Conservation (phyloP, 1,284 basidiomycete species). For the Cutaneotrichosporon sp. region DNA sequence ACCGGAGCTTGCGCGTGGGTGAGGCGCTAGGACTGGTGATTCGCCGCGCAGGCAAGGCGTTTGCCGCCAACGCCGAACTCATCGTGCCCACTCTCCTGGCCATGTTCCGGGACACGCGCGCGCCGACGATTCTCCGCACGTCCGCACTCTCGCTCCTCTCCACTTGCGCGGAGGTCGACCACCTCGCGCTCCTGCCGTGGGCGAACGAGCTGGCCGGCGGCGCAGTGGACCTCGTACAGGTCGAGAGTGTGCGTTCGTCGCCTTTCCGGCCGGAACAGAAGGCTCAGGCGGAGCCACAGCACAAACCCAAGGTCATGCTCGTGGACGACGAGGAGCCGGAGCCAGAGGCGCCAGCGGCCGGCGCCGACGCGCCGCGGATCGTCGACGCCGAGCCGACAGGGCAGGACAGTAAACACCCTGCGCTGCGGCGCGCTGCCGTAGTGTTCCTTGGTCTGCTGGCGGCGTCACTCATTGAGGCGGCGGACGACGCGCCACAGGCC, state of each 20-base stretch:
- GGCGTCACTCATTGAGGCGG: slow-evolving; percentile 44
- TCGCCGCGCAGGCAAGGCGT: slow-evolving; percentile 62
- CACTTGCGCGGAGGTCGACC: slow-evolving; percentile 62
- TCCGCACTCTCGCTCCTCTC: slow-evolving; percentile 78
- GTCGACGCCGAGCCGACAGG: slow-evolving; percentile 55
- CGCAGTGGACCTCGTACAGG: slow-evolving; percentile 71
- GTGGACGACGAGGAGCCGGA: slow-evolving; percentile 20
- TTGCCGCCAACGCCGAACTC: slow-evolving; percentile 63
- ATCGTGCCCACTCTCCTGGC: slow-evolving; percentile 66
- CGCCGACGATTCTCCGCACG: slow-evolving; percentile 68
- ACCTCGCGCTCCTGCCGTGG: slow-evolving; percentile 62
- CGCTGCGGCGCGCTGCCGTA: slow-evolving; percentile 72
- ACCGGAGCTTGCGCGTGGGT: slow-evolving; percentile 72
- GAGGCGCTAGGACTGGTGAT: slow-evolving; percentile 81
- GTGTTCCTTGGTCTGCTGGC: slow-evolving; percentile 68
- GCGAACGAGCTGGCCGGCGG: slow-evolving; percentile 58
- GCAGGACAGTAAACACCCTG: slow-evolving; percentile 63
- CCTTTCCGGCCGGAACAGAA: slow-evolving; percentile 2
- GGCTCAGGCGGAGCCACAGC: background rate
- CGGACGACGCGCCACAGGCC: slow-evolving; percentile 9
- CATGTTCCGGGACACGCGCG: slow-evolving; percentile 56
- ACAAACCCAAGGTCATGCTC: slow-evolving; percentile 15
- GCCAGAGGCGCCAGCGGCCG: slow-evolving; percentile 5
- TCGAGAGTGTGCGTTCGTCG: slow-evolving; percentile 55
- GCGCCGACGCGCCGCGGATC: slow-evolving; percentile 20